Conservation (phyloP, 1,139 yeast genomes). For the Yamadazyma buinensis region DNA sequence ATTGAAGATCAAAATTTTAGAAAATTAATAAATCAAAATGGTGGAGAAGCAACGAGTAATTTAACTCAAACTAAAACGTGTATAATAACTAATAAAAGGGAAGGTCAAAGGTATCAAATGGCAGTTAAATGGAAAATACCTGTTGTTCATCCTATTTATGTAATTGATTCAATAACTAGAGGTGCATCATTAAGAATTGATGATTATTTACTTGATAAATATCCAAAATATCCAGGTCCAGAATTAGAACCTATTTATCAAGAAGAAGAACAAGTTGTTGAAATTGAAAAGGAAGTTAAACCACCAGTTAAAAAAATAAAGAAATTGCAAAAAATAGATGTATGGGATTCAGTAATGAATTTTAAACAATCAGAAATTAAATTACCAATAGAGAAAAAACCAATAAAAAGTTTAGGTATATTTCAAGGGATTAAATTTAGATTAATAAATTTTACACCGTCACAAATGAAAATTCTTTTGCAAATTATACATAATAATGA, state of each 20-base stretch:
- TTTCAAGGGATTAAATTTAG: constrained; percentile 10
- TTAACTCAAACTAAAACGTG: constrained; percentile 50
- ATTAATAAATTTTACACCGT: constrained; percentile 6
- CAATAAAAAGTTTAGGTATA: constrained; percentile 1
- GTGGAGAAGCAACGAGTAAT: constrained; percentile 59
- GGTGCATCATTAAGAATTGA: constrained; percentile 53
- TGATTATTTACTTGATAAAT: constrained; percentile 33
- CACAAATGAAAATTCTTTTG: constrained; percentile 8
- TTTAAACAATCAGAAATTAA: not conserved
- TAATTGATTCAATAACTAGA: constrained; percentile 58
- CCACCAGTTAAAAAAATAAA: constrained; percentile 13
- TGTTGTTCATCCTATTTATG: constrained; percentile 73
- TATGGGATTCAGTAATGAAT: constrained; percentile 53
- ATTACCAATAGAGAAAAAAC: not conserved
- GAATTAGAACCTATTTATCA: not conserved
- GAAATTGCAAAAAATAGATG: constrained; percentile 18
- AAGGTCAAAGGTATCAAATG: constrained; percentile 60
- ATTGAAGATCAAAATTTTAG: constrained; percentile 5
- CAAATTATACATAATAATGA: constrained; percentile 40
- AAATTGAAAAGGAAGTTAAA: not conserved
- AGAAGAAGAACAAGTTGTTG: not conserved
- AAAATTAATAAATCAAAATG: constrained; percentile 44
- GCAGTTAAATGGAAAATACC: constrained; percentile 69
- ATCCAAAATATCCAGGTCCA: constrained; percentile 10
- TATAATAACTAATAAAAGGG: constrained; percentile 48